A percentile compares a stretch with the other conserved stretches of the same genome.
Evolutionary conservation across 2,329 filamentous ascomycete species (phyloP).

Genomic region (Fusarium xyrophilum): DNA sequence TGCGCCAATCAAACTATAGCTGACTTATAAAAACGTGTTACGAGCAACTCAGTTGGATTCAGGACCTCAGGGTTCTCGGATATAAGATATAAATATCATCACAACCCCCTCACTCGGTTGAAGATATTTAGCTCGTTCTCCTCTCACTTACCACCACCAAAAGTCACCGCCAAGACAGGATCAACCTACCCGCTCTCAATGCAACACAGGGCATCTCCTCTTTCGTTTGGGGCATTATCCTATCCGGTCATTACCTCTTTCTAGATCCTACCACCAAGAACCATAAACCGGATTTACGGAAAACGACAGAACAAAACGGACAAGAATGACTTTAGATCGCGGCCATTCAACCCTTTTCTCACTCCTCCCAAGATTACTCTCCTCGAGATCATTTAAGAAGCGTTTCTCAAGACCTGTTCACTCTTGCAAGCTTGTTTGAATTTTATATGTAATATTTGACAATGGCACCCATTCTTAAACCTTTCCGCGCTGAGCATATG

Average conservation of each 20-base stretch:
- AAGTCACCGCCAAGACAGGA: background rate
- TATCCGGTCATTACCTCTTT: conserved; percentile 19
- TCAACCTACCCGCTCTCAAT: background rate
- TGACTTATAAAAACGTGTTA: background rate
- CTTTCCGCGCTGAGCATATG: conserved; percentile 78
- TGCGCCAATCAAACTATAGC: too few species aligned
- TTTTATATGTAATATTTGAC: background rate
- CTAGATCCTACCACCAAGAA: background rate
- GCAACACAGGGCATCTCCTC: conserved; percentile 11
- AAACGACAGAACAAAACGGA: conserved; percentile 12
- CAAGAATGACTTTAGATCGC: conserved; percentile 13
- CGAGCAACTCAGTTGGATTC: background rate
- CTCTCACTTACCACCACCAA: background rate
- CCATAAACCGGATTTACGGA: conserved; percentile 2
- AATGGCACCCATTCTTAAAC: conserved; percentile 46
- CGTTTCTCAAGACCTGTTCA: background rate
- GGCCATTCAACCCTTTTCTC: conserved; percentile 12
- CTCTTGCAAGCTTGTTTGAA: background rate
- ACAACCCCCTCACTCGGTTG: background rate
- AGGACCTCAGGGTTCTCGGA: background rate
- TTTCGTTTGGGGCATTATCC: background rate
- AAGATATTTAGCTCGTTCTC: background rate
- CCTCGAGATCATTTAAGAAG: background rate
- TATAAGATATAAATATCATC: background rate
- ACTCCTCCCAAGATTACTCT: conserved; percentile 8